phyloP scores from a whole-genome alignment of 1,284 basidiomycete genomes.

The Sporisorium iseilematis-ciliati region DNA sequence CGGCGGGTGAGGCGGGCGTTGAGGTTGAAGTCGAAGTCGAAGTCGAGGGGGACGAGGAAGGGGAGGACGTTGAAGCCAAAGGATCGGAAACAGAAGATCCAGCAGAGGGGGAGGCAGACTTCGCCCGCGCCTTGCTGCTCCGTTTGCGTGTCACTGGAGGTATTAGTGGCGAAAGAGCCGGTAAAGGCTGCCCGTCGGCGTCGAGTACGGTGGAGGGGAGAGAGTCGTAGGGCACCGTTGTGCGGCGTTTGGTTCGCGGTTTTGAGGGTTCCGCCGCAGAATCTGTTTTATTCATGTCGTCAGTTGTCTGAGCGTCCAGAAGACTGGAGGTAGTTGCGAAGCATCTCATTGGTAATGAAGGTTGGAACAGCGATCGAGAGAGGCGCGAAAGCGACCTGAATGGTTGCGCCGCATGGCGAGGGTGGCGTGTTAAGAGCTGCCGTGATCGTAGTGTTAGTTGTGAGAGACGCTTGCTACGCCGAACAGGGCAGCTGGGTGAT shows the following conservation, averaged over 20 bases:
- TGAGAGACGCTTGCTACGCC: too few relatives aligned
- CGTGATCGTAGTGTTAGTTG: too few relatives aligned
- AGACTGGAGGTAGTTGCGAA: neutral
- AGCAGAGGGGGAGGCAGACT: neutral
- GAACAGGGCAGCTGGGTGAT: too few relatives aligned
- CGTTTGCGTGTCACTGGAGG: conserved; percentile 13
- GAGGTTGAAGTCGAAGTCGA: neutral
- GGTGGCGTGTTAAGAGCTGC: too few relatives aligned
- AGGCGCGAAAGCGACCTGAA: neutral
- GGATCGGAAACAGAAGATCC: neutral
- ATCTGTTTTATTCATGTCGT: neutral
- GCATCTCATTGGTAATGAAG: neutral
- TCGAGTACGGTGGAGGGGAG: conserved; percentile 15
- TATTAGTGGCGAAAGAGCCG: conserved; percentile 10
- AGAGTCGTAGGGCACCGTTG: conserved; percentile 32
- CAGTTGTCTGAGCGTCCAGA: neutral
- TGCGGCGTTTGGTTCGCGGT: conserved; percentile 15
- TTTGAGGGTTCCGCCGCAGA: neutral
- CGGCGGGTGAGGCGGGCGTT: neutral
- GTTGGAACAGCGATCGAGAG: too few relatives aligned
- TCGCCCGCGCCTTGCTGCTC: neutral
- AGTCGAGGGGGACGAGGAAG: neutral
- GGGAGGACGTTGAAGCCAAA: neutral
- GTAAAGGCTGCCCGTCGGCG: conserved; percentile 20
- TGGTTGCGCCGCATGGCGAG: too few relatives aligned